Conservation (phyloP, 2,329 filamentous ascomycete species). For the Fusarium nelsonii region DNA sequence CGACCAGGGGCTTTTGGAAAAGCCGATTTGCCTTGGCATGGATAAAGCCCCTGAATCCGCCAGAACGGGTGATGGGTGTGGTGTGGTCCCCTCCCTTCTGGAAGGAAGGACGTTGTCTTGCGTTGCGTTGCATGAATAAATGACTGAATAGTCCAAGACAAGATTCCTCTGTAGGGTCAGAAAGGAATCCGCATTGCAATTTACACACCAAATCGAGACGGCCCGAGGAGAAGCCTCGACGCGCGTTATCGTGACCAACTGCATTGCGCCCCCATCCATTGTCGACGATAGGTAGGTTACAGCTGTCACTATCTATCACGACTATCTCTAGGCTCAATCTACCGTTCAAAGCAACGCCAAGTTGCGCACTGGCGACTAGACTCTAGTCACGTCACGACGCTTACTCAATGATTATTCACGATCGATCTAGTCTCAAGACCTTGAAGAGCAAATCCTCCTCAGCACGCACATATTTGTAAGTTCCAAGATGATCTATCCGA, state of each 20-base stretch:
- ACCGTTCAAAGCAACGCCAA: conserved; percentile 24
- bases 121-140: conserved; percentile 31
- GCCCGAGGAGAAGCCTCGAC: conserved; percentile 15
- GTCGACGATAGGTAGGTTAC: not conserved
- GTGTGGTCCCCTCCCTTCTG: conserved; percentile 43
- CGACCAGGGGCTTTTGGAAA: conserved; percentile 7
- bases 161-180: not conserved
- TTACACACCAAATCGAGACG: conserved; percentile 7
- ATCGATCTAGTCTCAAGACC: conserved; percentile 8
- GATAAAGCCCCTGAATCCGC: conserved; percentile 43
- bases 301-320: conserved; percentile 2
- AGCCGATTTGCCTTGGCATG: conserved; percentile 31
- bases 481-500: conserved; percentile 2
- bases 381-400: too few relatives aligned
- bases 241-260: conserved; percentile 16
- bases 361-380: conserved; percentile 9
- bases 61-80: conserved; percentile 42
- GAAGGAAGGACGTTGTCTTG: conserved; percentile 12
- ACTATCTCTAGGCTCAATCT: conserved; percentile 28
- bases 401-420: not conserved
- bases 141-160: not conserved
- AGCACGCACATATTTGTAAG: conserved; percentile 17
- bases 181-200: not conserved
- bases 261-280: not conserved
- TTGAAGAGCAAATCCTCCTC: conserved; percentile 1